These are phyloP conservation scores for Wickerhamomyces xylosicus DNA, from an alignment of 805 yeast species.

Conservation along the genomic window DNA sequence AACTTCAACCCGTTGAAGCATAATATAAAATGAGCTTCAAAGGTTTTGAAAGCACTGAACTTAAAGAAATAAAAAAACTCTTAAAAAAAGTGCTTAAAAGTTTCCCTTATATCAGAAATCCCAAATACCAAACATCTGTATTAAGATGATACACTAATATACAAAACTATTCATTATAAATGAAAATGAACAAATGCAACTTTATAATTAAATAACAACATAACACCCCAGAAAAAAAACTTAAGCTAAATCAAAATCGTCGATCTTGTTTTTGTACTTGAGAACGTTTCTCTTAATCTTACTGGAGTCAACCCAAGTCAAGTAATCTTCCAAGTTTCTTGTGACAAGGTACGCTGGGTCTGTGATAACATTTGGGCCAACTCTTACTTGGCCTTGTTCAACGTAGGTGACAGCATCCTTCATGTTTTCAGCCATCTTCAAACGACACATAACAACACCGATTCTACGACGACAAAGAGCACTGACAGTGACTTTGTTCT, in stretches of 20 bases:
- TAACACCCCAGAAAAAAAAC: background rate
- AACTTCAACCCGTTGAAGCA: too few species aligned
- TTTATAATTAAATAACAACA: background rate
- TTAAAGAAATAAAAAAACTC: too few species aligned
- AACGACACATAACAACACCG: slow-evolving; percentile 88
- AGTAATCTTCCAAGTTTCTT: slow-evolving; percentile 87
- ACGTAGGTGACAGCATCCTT: slow-evolving; percentile 84
- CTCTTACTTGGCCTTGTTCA: slow-evolving; percentile 96
- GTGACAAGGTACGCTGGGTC: slow-evolving; percentile 95
- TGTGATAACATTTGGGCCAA: slow-evolving; percentile 91
- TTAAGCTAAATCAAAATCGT: slow-evolving; percentile 43
- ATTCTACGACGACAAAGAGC: slow-evolving; percentile 87
- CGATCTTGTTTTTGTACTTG: slow-evolving; percentile 71
- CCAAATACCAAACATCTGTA: too few species aligned
- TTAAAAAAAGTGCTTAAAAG: too few species aligned
- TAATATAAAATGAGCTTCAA: too few species aligned
- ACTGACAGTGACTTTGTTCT: slow-evolving; percentile 84
- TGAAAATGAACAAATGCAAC: background rate
- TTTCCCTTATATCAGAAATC: too few species aligned
- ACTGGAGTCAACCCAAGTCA: slow-evolving; percentile 95
- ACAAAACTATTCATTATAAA: too few species aligned
- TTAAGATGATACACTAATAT: too few species aligned
- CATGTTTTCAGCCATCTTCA: slow-evolving; percentile 87
- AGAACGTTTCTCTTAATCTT: slow-evolving; percentile 87
- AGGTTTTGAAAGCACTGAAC: too few species aligned